Conservation (phyloP, 2,329 filamentous ascomycete genomes). For the Diaporthe velutina region DNA sequence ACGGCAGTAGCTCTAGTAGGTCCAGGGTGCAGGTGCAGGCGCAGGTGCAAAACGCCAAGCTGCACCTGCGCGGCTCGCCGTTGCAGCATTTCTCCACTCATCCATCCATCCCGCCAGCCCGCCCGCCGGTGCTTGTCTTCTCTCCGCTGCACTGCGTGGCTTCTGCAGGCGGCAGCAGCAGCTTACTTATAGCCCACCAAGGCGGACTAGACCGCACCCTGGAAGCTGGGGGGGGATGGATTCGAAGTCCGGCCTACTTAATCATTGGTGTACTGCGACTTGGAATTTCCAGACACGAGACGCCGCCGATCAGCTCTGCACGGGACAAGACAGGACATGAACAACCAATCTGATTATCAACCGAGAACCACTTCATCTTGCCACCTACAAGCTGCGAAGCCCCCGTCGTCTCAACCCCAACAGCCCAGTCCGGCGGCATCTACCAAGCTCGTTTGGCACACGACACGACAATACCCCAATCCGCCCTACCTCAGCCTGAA, state of each 20-base stretch:
- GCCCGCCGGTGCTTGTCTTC: not conserved
- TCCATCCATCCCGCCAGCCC: not conserved
- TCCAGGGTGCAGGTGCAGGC: not conserved
- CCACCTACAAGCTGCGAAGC: not conserved
- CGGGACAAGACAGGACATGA: not conserved
- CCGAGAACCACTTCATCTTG: slow-evolving; percentile 24
- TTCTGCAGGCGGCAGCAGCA: not conserved
- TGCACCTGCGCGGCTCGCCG: slow-evolving; percentile 16
- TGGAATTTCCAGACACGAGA: slow-evolving; percentile 20
- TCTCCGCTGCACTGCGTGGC: not conserved
- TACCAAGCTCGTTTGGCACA: not conserved
- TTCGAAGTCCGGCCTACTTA: not conserved
- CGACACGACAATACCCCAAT: not conserved
- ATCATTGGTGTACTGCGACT: not conserved
- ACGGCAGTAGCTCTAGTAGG: not conserved
- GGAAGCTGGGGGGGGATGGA: not conserved
- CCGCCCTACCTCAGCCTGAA: not conserved
- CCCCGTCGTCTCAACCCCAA: not conserved
- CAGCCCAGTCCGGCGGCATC: not conserved
- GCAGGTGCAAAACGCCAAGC: slow-evolving; percentile 25
- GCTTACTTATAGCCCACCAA: not conserved
- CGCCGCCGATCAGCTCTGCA: slow-evolving; percentile 15
- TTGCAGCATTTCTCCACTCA: slow-evolving; percentile 22
- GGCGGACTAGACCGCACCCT: not conserved
- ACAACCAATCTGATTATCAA: not conserved